Evolutionary conservation across 306 rosid genomes (phyloP), one percentile per base, ranked within the genome.

Genomic region (Inga laurina): DNA sequence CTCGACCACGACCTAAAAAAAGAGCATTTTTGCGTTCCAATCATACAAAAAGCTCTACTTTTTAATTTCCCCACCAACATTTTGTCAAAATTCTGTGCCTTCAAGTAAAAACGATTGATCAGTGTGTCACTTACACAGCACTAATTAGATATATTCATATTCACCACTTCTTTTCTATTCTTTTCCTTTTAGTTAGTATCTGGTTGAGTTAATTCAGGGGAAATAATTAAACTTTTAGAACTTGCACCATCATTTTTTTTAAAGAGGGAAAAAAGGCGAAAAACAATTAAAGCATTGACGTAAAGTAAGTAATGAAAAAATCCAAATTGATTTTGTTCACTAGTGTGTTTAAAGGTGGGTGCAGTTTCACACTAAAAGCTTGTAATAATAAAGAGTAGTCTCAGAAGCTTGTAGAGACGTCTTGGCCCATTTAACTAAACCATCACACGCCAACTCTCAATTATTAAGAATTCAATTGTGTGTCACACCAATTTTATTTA

Each of bases 21-120:
- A 32, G 41, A 72, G 39, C 39, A 46, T 5, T 72, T 71, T 72
- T 45, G 34, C 46, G 18, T 72, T 12, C 35, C 57, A 72, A 72
- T 18, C 45, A 45, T 22, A 18, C 76, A n/a, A 72, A 72, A 72
- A 72, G 76, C 76, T 72, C 44, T n/a, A 54, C 52, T 45, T 72
- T 71, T 71, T 7, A n/a, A 10, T 10, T 52, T 5, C 14, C 51
- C n/a, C 52, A 57, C 35, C 27, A 54, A 54, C 62, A 21, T 54
- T 54, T 54, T 54, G 27, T 54, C 62, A 54, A 54, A 54, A 54
- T 54, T 54, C 22, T 19, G 10, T 54, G 62, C 62, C 4, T 54
- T 54, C 62, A 54, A 54, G 59, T 14, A 13, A 45, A 72, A 6
- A 46, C 32, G 57, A 72, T 72, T 22, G 59, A 72, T 62, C 37